Conservation (phyloP, 1,284 basidiomycete species). For the Tilletiopsis washingtonensis region DNA sequence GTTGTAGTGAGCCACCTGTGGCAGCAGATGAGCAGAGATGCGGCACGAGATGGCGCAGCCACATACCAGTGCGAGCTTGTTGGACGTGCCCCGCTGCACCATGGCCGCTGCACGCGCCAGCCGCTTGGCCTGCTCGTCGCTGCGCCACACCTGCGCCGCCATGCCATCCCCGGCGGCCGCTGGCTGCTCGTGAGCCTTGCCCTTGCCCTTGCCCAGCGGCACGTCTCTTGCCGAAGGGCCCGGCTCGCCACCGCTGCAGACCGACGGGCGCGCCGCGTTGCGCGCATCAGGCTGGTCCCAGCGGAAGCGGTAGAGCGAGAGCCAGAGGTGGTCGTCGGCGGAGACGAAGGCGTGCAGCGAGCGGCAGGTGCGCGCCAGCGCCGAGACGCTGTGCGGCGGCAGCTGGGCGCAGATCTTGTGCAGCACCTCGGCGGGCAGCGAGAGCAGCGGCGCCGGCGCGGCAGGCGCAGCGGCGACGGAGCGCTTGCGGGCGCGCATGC, state of each 20-base stretch:
- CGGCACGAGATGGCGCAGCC: background rate
- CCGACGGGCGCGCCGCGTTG: no score
- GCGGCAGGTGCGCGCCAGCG: no score
- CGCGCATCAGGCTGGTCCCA: background rate
- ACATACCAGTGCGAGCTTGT: background rate
- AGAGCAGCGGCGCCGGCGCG: no score
- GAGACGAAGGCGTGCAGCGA: no score
- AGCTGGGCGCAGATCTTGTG: no score
- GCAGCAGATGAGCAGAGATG: background rate
- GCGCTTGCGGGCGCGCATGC: no score
- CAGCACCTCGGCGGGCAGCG: no score
- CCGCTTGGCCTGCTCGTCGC: background rate
- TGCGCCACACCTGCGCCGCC: background rate
- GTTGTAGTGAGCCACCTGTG: background rate
- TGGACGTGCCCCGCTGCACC: background rate
- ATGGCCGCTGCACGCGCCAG: background rate
- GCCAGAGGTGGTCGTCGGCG: background rate
- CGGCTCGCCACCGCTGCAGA: no score
- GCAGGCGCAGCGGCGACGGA: no score
- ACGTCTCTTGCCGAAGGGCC: no score
- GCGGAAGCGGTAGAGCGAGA: background rate
- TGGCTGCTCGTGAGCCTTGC: background rate
- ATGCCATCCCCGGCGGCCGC: no score
- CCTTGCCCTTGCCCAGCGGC: background rate
- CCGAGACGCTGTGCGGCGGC: no score